These are phyloP conservation scores for Trametes punicea DNA, from an alignment of 768 basidiomycete genomes.

Conservation along the genomic window DNA sequence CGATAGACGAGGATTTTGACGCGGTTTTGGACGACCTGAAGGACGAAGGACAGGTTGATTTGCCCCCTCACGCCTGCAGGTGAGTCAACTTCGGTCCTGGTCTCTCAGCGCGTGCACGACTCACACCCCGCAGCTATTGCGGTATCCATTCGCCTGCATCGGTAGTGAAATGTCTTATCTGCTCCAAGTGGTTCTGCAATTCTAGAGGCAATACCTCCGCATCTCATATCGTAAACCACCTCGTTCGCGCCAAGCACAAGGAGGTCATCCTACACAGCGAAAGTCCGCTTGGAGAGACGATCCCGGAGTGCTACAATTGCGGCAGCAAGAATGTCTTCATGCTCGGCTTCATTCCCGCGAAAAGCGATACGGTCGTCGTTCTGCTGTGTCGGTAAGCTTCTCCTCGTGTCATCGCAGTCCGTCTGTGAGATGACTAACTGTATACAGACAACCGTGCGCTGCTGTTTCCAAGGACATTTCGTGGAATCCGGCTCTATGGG, in stretches of 20 bases:
- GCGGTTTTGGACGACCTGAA: slow-evolving; percentile 87
- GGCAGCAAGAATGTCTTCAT: slow-evolving; percentile 99
- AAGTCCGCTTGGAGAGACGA: slow-evolving; percentile 93
- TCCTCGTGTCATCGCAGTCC: slow-evolving; percentile 1
- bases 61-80: slow-evolving; percentile 97
- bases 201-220: slow-evolving; percentile 97
- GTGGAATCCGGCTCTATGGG: slow-evolving; percentile 98
- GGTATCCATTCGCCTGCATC: slow-evolving; percentile 97
- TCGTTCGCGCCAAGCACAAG: slow-evolving; percentile 98
- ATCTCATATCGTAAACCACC: slow-evolving; percentile 98
- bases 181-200: slow-evolving; percentile 98
- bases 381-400: slow-evolving; percentile 84
- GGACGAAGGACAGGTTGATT: slow-evolving; percentile 71
- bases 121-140: slow-evolving; percentile 66
- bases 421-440: neutral
- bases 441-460: slow-evolving; percentile 88
- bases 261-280: slow-evolving; percentile 97
- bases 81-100: slow-evolving; percentile 35
- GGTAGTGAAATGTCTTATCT: slow-evolving; percentile 92
- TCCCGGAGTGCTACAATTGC: slow-evolving; percentile 98
- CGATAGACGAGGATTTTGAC: slow-evolving; percentile 80
- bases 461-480: slow-evolving; percentile 97
- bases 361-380: slow-evolving; percentile 98
- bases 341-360: slow-evolving; percentile 98
- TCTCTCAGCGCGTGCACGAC: neutral